Evolutionary conservation across 805 yeast genomes (phyloP).

Genomic region (Candida nanaspora): DNA sequence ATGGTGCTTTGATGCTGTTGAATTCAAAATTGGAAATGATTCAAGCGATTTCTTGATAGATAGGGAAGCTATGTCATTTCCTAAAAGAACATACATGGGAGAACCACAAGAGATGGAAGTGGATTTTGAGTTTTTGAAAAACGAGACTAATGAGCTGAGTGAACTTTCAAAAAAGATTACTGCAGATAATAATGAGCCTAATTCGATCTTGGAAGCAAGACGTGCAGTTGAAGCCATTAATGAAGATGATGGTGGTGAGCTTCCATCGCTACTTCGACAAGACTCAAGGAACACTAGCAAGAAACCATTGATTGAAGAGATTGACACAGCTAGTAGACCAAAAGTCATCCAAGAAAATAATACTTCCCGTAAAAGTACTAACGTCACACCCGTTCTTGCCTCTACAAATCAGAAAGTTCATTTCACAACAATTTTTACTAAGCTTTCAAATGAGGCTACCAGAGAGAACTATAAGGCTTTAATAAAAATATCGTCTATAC

Average conservation of each 20-base stretch:
- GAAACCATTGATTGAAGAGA: conserved; percentile 50
- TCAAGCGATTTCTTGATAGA: conserved; percentile 36
- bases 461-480: conserved; percentile 9
- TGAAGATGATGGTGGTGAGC: conserved; percentile 1
- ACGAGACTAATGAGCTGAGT: conserved; percentile 26
- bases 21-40: conserved; percentile 24
- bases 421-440: conserved; percentile 11
- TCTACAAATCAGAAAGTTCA: conserved; percentile 5
- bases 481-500: conserved; percentile 19
- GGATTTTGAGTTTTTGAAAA: conserved; percentile 35
- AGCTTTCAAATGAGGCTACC: conserved; percentile 19
- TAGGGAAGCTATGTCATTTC: conserved; percentile 51
- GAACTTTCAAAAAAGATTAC: conserved; percentile 24
- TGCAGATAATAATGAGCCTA: conserved; percentile 29
- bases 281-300: conserved; percentile 3
- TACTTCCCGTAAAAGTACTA: not conserved
- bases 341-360: too few relatives aligned
- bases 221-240: conserved; percentile 11
- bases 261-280: too few relatives aligned
- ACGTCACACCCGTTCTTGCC: not conserved
- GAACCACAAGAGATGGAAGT: conserved; percentile 37
- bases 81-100: conserved; percentile 73
- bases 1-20: conserved; percentile 80
- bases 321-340: conserved; percentile 18
- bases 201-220: conserved; percentile 36